phyloP scores from a whole-genome alignment of 306 rosid genomes.

The Lathyrus aphaca region DNA sequence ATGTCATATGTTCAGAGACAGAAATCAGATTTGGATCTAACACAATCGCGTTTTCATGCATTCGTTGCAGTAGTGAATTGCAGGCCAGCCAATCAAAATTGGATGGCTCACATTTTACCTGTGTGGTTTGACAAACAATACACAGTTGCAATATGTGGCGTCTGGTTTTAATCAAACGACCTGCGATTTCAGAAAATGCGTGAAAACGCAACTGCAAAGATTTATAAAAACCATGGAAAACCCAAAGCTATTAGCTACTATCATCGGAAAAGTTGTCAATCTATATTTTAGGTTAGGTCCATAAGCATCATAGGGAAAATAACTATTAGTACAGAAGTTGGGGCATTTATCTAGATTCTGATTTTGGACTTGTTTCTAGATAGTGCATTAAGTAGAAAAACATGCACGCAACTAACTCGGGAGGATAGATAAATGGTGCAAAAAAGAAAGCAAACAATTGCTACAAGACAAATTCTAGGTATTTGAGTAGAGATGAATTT shows the following conservation, averaged over 20 bases:
- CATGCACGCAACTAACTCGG: conserved; percentile 22
- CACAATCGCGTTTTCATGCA: background rate
- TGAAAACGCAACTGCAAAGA: background rate
- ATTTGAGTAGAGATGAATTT: conserved; percentile 15
- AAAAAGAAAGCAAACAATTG: conserved; percentile 16
- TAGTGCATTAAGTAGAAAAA: background rate
- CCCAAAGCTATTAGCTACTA: background rate
- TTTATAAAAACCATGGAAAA: background rate
- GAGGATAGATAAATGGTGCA: conserved; percentile 1
- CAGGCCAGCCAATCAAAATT: background rate
- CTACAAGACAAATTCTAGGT: conserved; percentile 16
- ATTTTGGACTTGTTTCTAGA: conserved; percentile 5
- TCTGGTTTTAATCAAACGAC: background rate
- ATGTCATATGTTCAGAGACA: background rate
- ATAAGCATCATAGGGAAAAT: background rate
- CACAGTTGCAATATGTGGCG: background rate
- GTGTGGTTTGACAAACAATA: background rate
- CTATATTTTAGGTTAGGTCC: background rate
- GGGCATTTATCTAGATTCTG: conserved; percentile 15
- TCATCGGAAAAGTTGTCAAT: background rate
- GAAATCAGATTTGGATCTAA: background rate
- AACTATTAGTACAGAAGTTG: background rate
- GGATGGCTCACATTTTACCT: background rate
- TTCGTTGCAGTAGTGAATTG: background rate
- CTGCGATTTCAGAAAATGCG: background rate